Percentiles rank a stretch among this genome's conserved stretches.
Evolutionary conservation across 2,329 filamentous ascomycete species (phyloP).

Genomic region (Fusarium penzigii): DNA sequence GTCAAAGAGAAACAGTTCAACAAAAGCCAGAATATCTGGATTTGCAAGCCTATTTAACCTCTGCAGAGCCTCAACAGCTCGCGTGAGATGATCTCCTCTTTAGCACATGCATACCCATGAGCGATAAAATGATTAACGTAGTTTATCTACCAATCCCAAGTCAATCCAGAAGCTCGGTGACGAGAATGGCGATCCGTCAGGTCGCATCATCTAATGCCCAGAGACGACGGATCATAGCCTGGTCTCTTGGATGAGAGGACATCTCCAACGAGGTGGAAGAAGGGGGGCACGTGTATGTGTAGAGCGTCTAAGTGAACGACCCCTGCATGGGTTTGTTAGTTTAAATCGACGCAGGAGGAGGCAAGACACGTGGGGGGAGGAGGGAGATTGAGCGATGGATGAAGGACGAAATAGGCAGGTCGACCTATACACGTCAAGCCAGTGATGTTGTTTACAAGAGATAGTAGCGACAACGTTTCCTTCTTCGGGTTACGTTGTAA

Average conservation of each 20-base stretch:
- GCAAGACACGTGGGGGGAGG: neutral
- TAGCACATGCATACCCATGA: neutral
- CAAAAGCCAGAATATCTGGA: neutral
- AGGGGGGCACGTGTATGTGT: neutral
- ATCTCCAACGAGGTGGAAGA: neutral
- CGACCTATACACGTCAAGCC: no score
- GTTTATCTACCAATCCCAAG: neutral
- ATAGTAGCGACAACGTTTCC: no score
- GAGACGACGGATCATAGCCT: neutral
- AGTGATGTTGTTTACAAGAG: no score
- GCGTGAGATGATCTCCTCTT: neutral
- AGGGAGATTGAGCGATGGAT: no score
- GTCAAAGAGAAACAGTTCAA: neutral
- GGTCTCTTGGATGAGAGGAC: neutral
- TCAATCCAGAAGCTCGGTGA: neutral
- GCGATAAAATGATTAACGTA: neutral
- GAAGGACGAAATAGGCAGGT: no score
- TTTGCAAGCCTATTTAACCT: neutral
- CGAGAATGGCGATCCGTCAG: neutral
- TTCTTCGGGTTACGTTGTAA: no score
- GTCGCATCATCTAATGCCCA: neutral
- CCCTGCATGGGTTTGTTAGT: neutral
- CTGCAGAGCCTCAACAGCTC: neutral
- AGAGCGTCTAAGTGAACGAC: neutral
- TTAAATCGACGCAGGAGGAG: neutral